These are phyloP conservation scores for Graphiopsis chlorocephala DNA, from an alignment of 2,329 filamentous ascomycete genomes.

Conservation along the genomic window DNA sequence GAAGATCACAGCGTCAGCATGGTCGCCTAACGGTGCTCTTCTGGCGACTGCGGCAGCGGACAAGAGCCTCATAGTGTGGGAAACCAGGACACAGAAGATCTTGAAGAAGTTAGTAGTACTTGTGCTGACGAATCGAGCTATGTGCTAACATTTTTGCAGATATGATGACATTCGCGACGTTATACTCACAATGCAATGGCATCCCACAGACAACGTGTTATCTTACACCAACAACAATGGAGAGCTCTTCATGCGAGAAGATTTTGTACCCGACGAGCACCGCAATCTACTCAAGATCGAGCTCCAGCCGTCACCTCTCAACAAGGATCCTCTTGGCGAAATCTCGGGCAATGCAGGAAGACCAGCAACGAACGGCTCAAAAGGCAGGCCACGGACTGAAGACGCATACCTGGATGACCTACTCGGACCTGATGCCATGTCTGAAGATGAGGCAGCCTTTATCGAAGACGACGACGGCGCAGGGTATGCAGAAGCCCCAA, in stretches of 20 bases:
- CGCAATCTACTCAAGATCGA: conserved; percentile 48
- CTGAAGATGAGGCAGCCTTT: conserved; percentile 70
- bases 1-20: conserved; percentile 81
- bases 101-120: conserved; percentile 55
- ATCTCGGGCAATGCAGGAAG: conserved; percentile 63
- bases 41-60: conserved; percentile 63
- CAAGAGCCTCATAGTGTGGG: conserved; percentile 75
- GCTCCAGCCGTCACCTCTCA: conserved; percentile 77
- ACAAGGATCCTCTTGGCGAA: conserved; percentile 74
- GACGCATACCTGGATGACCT: conserved; percentile 77
- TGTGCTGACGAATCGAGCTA: not conserved
- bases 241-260: conserved; percentile 84
- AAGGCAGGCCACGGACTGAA: conserved; percentile 36
- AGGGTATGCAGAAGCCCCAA: conserved; percentile 71
- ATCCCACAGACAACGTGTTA: conserved; percentile 80
- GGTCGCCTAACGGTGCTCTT: conserved; percentile 92
- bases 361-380: conserved; percentile 54
- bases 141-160: conserved; percentile 15
- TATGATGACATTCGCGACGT: conserved; percentile 70
- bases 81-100: conserved; percentile 80
- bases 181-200: conserved; percentile 85
- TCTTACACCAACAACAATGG: conserved; percentile 92
- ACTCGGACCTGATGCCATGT: conserved; percentile 61
- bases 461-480: conserved; percentile 94
- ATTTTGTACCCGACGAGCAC: conserved; percentile 56